Conservation (phyloP, 495 filamentous ascomycete species). For the Penicillium dipodomyicola region DNA sequence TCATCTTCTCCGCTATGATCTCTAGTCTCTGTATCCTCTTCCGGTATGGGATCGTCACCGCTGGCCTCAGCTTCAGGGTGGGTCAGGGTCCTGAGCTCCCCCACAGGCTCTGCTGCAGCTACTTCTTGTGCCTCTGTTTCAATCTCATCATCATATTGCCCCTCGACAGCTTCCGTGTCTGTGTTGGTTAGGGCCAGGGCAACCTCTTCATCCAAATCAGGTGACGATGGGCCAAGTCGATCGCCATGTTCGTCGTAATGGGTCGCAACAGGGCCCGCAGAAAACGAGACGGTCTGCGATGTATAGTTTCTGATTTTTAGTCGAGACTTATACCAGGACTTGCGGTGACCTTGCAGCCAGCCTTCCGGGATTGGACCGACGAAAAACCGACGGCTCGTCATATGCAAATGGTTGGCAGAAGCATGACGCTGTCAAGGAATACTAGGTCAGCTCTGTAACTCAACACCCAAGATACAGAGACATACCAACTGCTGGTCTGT, state of each 20-base stretch:
- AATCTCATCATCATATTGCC: slow-evolving; percentile 18
- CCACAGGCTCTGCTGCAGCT: slow-evolving; percentile 17
- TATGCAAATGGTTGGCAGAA: slow-evolving; percentile 59
- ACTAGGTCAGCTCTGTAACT: slow-evolving; percentile 2
- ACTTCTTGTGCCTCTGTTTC: slow-evolving; percentile 17
- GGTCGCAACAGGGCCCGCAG: slow-evolving; percentile 42
- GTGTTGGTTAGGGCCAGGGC: slow-evolving; percentile 25
- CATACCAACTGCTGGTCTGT: slow-evolving; percentile 56
- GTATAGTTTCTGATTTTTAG: slow-evolving; percentile 55
- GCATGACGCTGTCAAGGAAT: slow-evolving; percentile 52
- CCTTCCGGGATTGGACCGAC: slow-evolving; percentile 68
- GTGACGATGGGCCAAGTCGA: slow-evolving; percentile 37
- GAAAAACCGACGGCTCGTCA: slow-evolving; percentile 62
- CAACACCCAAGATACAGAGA: not conserved
- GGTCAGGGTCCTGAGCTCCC: slow-evolving; percentile 23
- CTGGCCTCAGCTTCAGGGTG: slow-evolving; percentile 15
- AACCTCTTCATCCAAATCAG: slow-evolving; percentile 21
- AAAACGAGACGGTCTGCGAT: slow-evolving; percentile 55
- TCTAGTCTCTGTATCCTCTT: slow-evolving; percentile 14
- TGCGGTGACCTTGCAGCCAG: slow-evolving; percentile 64
- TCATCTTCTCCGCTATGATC: slow-evolving; percentile 4
- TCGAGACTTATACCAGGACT: slow-evolving; percentile 59
- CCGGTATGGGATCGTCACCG: slow-evolving; percentile 4
- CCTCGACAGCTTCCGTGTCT: slow-evolving; percentile 9
- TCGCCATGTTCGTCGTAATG: slow-evolving; percentile 42